A percentile compares a stretch with the other conserved stretches of the same genome.
phyloP scores from a whole-genome alignment of 1,284 basidiomycete genomes.

The Testicularia cyperi region DNA sequence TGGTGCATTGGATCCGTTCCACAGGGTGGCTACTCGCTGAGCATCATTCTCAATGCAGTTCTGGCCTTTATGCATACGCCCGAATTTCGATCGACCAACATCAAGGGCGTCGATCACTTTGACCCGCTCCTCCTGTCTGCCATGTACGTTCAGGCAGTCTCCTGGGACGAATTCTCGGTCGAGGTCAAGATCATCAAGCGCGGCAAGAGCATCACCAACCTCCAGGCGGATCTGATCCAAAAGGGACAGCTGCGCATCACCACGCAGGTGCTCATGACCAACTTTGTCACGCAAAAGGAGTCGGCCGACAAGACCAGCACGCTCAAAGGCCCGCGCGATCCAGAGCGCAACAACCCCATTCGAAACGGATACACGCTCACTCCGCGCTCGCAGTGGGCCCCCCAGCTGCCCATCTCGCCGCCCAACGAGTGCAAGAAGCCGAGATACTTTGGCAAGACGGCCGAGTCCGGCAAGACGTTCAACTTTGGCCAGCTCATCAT shows the following conservation, averaged over 20 bases:
- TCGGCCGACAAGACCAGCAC: conserved; percentile 5
- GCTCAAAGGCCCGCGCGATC: not conserved
- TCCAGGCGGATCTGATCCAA: conserved; percentile 31
- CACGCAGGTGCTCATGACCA: conserved; percentile 27
- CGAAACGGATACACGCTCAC: conserved; percentile 23
- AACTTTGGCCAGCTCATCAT: conserved; percentile 17
- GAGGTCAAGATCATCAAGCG: conserved; percentile 15
- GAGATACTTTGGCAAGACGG: conserved; percentile 2
- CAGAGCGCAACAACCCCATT: conserved; percentile 6
- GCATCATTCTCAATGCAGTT: conserved; percentile 31
- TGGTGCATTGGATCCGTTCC: conserved; percentile 42
- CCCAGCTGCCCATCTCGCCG: conserved; percentile 5
- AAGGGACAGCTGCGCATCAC: conserved; percentile 14
- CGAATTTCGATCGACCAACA: conserved; percentile 11
- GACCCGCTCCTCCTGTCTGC: conserved; percentile 26
- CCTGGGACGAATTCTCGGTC: conserved; percentile 6
- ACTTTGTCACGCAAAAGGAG: conserved; percentile 10
- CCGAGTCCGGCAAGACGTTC: conserved; percentile 8
- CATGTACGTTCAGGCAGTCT: conserved; percentile 30
- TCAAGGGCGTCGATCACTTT: conserved; percentile 10
- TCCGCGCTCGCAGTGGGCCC: conserved; percentile 12
- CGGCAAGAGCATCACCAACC: conserved; percentile 26
- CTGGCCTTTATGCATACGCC: conserved; percentile 32
- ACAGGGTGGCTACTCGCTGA: conserved; percentile 37
- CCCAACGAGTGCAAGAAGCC: conserved; percentile 3